Conservation (phyloP, 371 early-diverging fungal genomes). For the Apophysomyces sp. region DNA sequence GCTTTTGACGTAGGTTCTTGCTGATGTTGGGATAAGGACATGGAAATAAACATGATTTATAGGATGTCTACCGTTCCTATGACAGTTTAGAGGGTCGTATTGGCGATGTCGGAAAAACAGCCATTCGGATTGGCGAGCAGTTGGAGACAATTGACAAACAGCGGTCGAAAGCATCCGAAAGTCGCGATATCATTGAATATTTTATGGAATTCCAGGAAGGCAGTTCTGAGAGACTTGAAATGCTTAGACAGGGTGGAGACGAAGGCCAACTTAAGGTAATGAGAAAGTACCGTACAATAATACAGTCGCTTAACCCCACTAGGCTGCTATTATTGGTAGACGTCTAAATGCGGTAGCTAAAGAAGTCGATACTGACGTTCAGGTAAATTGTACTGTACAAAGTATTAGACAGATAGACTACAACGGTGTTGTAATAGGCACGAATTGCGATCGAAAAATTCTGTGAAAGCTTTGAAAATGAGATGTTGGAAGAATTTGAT, state of each 20-base stretch:
- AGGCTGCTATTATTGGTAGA: constrained; percentile 86
- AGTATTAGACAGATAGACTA: not conserved
- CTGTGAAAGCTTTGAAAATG: constrained; percentile 90
- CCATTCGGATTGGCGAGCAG: constrained; percentile 96
- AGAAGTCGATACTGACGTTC: constrained; percentile 82
- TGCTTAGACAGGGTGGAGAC: constrained; percentile 68
- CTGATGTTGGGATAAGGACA: not conserved
- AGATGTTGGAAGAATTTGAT: constrained; percentile 85
- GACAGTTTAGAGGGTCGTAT: constrained; percentile 85
- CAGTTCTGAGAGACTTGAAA: constrained; percentile 70
- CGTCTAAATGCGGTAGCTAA: constrained; percentile 85
- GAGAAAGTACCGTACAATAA: not conserved
- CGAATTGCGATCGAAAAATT: constrained; percentile 83
- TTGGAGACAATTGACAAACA: constrained; percentile 94
- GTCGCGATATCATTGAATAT: constrained; percentile 87
- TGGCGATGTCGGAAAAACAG: constrained; percentile 91
- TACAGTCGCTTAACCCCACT: not conserved
- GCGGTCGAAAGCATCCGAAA: constrained; percentile 81
- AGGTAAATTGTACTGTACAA: too few species aligned
- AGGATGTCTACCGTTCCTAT: constrained; percentile 82
- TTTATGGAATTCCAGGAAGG: constrained; percentile 89
- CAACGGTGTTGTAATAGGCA: constrained; percentile 43
- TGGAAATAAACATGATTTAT: constrained; percentile 4
- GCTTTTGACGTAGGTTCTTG: constrained; percentile 67
- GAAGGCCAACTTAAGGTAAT: constrained; percentile 86